phyloP scores from a whole-genome alignment of 495 filamentous ascomycete species.

The Usnea hakonensis region DNA sequence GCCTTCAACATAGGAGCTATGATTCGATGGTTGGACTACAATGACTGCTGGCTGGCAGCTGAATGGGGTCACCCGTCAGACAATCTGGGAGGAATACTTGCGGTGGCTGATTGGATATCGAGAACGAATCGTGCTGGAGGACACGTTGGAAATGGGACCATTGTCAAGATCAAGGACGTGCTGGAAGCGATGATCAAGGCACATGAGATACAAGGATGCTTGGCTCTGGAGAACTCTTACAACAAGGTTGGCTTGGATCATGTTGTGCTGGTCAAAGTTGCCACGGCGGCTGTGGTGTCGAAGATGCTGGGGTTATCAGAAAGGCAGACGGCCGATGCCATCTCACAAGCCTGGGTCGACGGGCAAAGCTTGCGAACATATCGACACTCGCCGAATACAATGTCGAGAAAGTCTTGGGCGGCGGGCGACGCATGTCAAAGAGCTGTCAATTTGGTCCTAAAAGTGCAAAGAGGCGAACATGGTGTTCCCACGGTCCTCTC shows the following conservation, averaged over 20 bases:
- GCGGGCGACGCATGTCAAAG: slow-evolving; percentile 96
- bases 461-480: slow-evolving; percentile 85
- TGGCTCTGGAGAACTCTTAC: slow-evolving; percentile 94
- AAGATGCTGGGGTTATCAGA: slow-evolving; percentile 88
- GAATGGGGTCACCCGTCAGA: slow-evolving; percentile 99
- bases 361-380: slow-evolving; percentile 94
- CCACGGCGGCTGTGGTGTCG: slow-evolving; percentile 84
- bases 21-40: slow-evolving; percentile 99
- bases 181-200: slow-evolving; percentile 99
- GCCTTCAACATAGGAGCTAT: slow-evolving; percentile 98
- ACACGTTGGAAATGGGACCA: slow-evolving; percentile 78
- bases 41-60: slow-evolving; percentile 98
- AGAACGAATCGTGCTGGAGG: slow-evolving; percentile 90
- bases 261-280: slow-evolving; percentile 96
- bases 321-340: slow-evolving; percentile 86
- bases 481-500: slow-evolving; percentile 89
- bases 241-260: slow-evolving; percentile 98
- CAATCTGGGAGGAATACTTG: slow-evolving; percentile 91
- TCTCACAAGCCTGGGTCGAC: slow-evolving; percentile 96
- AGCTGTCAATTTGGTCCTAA: slow-evolving; percentile 87
- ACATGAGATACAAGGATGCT: slow-evolving; percentile 96
- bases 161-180: slow-evolving; percentile 78
- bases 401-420: slow-evolving; percentile 98
- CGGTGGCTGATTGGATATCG: slow-evolving; percentile 94
- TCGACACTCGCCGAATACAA: slow-evolving; percentile 95